A percentile compares a stretch with the other conserved stretches of the same genome.
phyloP scores from a whole-genome alignment of 2,329 filamentous ascomycete genomes.

The Myriosclerotinia scirpicola region DNA sequence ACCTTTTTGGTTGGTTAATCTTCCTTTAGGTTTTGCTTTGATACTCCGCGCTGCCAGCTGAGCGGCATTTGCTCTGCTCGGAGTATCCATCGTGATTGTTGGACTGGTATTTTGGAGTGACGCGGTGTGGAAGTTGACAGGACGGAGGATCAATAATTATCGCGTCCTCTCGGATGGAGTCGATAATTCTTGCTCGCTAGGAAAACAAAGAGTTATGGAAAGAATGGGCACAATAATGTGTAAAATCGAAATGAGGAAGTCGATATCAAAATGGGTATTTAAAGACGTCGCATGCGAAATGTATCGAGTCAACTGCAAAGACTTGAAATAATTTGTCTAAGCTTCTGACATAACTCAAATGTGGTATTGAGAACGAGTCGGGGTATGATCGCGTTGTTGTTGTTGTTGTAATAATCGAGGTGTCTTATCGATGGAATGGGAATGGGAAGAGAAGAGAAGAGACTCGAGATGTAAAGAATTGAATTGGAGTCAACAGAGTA shows the following conservation, averaged over 20 bases:
- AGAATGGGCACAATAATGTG: not conserved
- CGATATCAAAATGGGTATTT: constrained; percentile 3
- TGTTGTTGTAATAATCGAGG: not conserved
- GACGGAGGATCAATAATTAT: constrained; percentile 11
- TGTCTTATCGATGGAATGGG: not conserved
- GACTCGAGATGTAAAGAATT: constrained; percentile 6
- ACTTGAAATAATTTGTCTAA: constrained; percentile 11
- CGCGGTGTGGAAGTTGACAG: constrained; percentile 11
- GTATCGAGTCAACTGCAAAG: constrained; percentile 8
- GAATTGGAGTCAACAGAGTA: constrained; percentile 1
- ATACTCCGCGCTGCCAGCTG: constrained; percentile 40
- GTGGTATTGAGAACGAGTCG: not conserved
- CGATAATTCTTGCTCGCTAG: constrained; percentile 2
- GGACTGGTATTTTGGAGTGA: not conserved
- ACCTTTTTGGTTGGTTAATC: constrained; percentile 14
- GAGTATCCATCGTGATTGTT: constrained; percentile 30
- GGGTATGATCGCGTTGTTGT: not conserved
- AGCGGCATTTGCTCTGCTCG: constrained; percentile 39
- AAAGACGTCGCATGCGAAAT: constrained; percentile 4
- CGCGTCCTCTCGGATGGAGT: constrained; percentile 13
- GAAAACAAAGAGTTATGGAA: not conserved
- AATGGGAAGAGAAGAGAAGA: constrained; percentile 8
- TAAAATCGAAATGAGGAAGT: constrained; percentile 10
- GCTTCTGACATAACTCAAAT: not conserved
- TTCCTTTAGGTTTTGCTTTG: constrained; percentile 32